Percentiles rank a stretch among this genome's conserved stretches.
Conservation (phyloP, 768 basidiomycete genomes). For the Infundibulicybe gibba region DNA sequence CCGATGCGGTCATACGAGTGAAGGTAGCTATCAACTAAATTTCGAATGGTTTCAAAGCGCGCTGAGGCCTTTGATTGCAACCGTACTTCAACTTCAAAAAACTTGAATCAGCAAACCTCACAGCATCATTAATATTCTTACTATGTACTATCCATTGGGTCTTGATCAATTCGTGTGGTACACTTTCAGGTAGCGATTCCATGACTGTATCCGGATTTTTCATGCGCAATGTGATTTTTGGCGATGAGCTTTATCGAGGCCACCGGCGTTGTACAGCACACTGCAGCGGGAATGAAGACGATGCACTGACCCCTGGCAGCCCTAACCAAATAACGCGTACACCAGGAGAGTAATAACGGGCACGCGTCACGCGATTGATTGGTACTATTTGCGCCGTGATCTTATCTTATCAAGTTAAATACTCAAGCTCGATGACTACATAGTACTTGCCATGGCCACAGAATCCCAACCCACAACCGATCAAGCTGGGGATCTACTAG, state of each 20-base stretch:
- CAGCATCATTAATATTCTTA: slow-evolving; percentile 17
- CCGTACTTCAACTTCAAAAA: slow-evolving; percentile 73
- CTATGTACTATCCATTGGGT: slow-evolving; percentile 65
- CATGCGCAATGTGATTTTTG: background rate
- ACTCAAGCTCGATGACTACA: no score
- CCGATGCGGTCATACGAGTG: slow-evolving; percentile 61
- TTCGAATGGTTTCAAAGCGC: slow-evolving; percentile 73
- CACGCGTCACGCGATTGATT: no score
- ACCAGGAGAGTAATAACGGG: no score
- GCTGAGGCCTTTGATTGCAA: slow-evolving; percentile 63
- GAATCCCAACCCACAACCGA: background rate
- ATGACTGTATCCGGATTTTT: slow-evolving; percentile 6
- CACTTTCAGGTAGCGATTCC: no score
- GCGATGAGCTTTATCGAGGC: background rate
- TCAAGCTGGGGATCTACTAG: slow-evolving; percentile 18
- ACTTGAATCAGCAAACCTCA: slow-evolving; percentile 2
- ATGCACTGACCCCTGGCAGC: no score
- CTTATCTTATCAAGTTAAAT: slow-evolving; percentile 3
- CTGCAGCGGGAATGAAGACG: no score
- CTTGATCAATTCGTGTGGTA: no score
- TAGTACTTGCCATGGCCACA: no score
- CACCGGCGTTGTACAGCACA: background rate
- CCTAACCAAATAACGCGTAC: slow-evolving; percentile 52
- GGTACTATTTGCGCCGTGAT: background rate
- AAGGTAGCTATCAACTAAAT: slow-evolving; percentile 53